Base-by-base conservation (phyloP, 1,284 basidiomycete species). In the Bjerkandera adusta region DNA sequence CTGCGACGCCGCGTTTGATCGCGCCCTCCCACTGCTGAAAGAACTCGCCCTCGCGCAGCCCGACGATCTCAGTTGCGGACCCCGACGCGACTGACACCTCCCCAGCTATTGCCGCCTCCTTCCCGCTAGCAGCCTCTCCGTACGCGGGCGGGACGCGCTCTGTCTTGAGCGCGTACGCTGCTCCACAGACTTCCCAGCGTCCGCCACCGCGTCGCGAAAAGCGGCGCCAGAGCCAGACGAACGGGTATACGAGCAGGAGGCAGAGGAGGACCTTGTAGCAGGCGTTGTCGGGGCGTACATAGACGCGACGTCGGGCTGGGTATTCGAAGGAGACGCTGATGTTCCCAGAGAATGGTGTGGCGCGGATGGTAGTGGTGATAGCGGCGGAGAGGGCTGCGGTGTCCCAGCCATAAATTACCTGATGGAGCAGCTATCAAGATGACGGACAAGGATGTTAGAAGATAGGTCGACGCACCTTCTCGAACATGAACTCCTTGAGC, bases 31-130 rank as follows among this genome's bases (percentile, higher is more conserved):
- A 91, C 41, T 72, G 71, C 58, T 74, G 75, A 63, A 89, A 85
- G 86, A 86, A 92, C 53, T 83, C 76, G 5, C 81, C 83, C 64
- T 91, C 89, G 49, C 73, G 72, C 47, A 79, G 57, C 1, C 88
- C 88, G 3, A 75, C 56, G 4, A 80, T 57, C 47, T 61, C 66
- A 16, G 63, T 66, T 8, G 49, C 57, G 21, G 55, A 53, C 26
- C 48, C 38, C 45, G 59, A 54, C n/a, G n/a, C n/a, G n/a, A n/a
- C n/a, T 1, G 48, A 49, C 20, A 26, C 55, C 22, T 52, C 48
- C 20, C 53, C 18, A 13, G 52, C 48, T 18, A 37, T 47, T 26
- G 61, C 54, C 25, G 52, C 8, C 34, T 16, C 34, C 34, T 8
- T 54, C 3, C 16, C 30, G n/a, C 21, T 20, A 7, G 33, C 41